phyloP scores from a whole-genome alignment of 495 filamentous ascomycete genomes.

The Aspergillus conjunctus region DNA sequence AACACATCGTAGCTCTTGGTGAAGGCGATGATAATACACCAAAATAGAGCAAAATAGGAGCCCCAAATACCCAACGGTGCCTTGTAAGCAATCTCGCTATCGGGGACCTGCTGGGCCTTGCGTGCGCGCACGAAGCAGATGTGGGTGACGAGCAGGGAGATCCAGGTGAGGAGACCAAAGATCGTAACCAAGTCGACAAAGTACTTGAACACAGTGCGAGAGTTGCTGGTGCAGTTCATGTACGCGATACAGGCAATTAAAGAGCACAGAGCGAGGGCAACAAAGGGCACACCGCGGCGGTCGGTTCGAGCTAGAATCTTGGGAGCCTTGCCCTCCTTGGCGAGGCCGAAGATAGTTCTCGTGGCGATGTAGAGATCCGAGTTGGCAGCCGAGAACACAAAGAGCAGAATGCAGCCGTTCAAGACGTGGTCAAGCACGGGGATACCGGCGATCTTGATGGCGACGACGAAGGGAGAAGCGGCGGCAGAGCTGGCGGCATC shows the following conservation, averaged over 20 bases:
- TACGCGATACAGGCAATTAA: constrained; percentile 70
- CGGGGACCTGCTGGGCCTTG: constrained; percentile 67
- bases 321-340: constrained; percentile 75
- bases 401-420: constrained; percentile 72
- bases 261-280: constrained; percentile 63
- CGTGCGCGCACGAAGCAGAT: constrained; percentile 78
- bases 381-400: constrained; percentile 79
- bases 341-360: constrained; percentile 77
- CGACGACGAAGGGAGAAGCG: constrained; percentile 66
- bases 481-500: constrained; percentile 45
- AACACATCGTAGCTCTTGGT: constrained; percentile 83
- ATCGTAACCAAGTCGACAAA: constrained; percentile 85
- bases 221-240: constrained; percentile 72
- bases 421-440: constrained; percentile 55
- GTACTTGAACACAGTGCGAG: constrained; percentile 73
- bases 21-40: constrained; percentile 70
- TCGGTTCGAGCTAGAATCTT: constrained; percentile 70
- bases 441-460: constrained; percentile 57
- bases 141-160: constrained; percentile 80
- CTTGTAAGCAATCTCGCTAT: constrained; percentile 66
- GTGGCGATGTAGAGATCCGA: constrained; percentile 76
- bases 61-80: constrained; percentile 71
- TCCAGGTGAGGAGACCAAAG: constrained; percentile 80
- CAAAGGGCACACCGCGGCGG: constrained; percentile 72
- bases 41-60: constrained; percentile 65